Evolutionary conservation across 1,139 yeast species (phyloP).

Genomic region (Saccharomyces hybrid): DNA sequence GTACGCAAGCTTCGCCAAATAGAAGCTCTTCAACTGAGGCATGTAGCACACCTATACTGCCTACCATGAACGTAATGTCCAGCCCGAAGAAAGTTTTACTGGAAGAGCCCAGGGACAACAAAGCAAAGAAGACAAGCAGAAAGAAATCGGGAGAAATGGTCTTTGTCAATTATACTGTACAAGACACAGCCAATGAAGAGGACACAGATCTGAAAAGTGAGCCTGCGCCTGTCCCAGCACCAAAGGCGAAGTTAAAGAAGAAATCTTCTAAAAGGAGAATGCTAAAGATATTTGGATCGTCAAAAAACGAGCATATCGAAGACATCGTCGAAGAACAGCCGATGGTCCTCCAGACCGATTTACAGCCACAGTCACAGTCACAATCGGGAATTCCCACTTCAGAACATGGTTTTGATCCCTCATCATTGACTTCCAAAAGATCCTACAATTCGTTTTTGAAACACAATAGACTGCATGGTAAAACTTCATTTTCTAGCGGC

Average conservation of each 20-base stretch:
- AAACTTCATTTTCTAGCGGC: background rate
- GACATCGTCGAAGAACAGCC: constrained; percentile 1
- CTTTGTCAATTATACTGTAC: constrained; percentile 32
- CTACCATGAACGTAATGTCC: constrained; percentile 17
- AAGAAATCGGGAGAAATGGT: constrained; percentile 28
- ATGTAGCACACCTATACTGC: constrained; percentile 5
- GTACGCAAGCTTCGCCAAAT: constrained; percentile 6
- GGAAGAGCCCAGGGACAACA: constrained; percentile 19
- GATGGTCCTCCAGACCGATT: background rate
- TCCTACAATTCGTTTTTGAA: constrained; percentile 23
- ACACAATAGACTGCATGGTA: constrained; percentile 12
- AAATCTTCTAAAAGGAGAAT: constrained; percentile 28
- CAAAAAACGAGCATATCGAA: constrained; percentile 11
- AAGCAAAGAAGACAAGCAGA: constrained; percentile 16
- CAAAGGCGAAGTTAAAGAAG: constrained; percentile 11
- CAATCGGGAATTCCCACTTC: constrained; percentile 5
- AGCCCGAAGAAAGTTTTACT: constrained; percentile 28
- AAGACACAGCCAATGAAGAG: constrained; percentile 17
- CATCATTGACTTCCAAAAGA: constrained; percentile 13
- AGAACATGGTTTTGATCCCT: background rate
- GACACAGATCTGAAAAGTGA: constrained; percentile 1
- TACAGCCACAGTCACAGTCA: constrained; percentile 4
- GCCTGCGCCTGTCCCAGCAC: constrained; percentile 4
- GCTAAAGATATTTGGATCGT: constrained; percentile 28
- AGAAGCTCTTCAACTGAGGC: constrained; percentile 6